Evolutionary conservation across 805 yeast species (phyloP), one percentile per base, ranked within the genome.

Genomic region (Diddensiella caesifluorescens): DNA sequence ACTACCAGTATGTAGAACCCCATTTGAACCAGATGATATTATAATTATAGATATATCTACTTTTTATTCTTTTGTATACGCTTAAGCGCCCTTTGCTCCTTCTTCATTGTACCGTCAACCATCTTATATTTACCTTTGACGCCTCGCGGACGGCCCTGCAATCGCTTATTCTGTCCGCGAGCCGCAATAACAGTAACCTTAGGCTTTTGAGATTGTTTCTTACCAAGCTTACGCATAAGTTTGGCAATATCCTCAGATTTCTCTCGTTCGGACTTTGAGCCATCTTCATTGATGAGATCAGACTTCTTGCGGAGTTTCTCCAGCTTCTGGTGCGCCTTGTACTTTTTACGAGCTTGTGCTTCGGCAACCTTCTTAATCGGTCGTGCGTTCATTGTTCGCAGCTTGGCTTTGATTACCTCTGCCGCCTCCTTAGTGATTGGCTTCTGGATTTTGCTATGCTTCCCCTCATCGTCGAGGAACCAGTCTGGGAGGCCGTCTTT

Each of bases 301-400:
- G 94, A 82, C 74, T 90, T 90, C 82, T 84, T 89, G 72, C 84
- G 84, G 59, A 90, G 65, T 66, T 83, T 83, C 61, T 89, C 97
- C 49, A 90, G 67, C 60, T 95, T 78, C 59, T 80, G 78, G 54
- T 83, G 71, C 3, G 97, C 95, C 64, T 95, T 80, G 85, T 84
- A 74, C 74, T 84, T 84, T 81, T 90, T 90, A 65, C 98, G 80
- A 19, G 95, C 97, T 61, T 86, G 80, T 4, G 98, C 98, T 66
- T 92, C 99, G 53, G 85, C 75, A n/a, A 92, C 97, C 76, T 92
- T 92, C 77, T 92, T 92, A 59, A 92, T 90, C 7, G 99, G 98
- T 63, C 99, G 79, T 7, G 98, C 97, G 64, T 92, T 92, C 62
- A 92, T 67, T 47, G 89, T 83, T 58, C 70, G 78, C 70, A 77